These are phyloP conservation scores for Fusarium graminum DNA, from an alignment of 2,329 filamentous ascomycete genomes.

Conservation along the genomic window DNA sequence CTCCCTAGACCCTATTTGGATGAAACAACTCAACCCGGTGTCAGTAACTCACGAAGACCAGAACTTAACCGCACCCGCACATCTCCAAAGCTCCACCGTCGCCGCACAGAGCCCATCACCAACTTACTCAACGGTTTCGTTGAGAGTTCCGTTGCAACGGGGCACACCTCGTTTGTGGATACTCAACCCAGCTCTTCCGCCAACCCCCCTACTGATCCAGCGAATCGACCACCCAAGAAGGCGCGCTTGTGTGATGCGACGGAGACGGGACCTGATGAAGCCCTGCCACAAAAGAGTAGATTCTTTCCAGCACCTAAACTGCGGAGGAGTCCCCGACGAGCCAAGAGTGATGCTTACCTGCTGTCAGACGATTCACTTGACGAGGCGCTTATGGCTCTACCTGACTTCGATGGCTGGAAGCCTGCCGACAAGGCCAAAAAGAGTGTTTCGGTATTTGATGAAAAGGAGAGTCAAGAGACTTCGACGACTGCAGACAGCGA, in stretches of 20 bases:
- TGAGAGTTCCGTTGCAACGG: constrained; percentile 37
- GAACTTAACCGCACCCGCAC: constrained; percentile 45
- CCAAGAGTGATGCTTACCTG: constrained; percentile 59
- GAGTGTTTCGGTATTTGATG: constrained; percentile 61
- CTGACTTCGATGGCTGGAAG: constrained; percentile 66
- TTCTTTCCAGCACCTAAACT: constrained; percentile 62
- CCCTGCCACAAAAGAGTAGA: constrained; percentile 63
- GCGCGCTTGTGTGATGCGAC: constrained; percentile 66
- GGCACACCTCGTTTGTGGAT: constrained; percentile 28
- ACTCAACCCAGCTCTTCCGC: constrained; percentile 25
- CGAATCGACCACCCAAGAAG: constrained; percentile 67
- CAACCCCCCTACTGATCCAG: constrained; percentile 41
- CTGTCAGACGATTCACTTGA: constrained; percentile 71
- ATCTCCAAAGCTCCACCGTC: constrained; percentile 60
- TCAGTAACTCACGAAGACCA: constrained; percentile 26
- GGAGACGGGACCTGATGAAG: constrained; percentile 54
- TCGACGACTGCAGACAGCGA: constrained; percentile 29
- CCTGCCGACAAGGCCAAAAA: constrained; percentile 53
- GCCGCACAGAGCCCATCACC: constrained; percentile 66
- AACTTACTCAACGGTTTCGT: constrained; percentile 56
- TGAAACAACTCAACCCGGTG: constrained; percentile 46
- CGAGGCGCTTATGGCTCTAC: constrained; percentile 64
- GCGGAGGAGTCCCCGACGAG: constrained; percentile 45
- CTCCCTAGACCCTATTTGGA: constrained; percentile 70
- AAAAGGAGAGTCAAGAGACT: constrained; percentile 52